A percentile compares a stretch with the other conserved stretches of the same genome.
Evolutionary conservation across 2,329 filamentous ascomycete genomes (phyloP).

Genomic region (Sclerotinia nivalis): DNA sequence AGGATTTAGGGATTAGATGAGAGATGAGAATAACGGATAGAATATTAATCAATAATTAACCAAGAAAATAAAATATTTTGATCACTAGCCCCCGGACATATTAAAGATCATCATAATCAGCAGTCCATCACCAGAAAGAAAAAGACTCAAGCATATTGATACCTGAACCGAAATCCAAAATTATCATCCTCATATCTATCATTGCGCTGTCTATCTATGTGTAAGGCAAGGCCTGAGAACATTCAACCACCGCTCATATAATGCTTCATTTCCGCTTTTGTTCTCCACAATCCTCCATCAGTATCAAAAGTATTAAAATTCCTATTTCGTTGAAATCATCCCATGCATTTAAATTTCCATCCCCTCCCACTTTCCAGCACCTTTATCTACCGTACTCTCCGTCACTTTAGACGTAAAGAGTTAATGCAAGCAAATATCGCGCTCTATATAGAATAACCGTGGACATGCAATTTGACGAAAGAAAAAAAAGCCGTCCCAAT

Average conservation of each 20-base stretch:
- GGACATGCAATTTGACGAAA: slow-evolving; percentile 10
- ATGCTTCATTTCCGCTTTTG: not conserved
- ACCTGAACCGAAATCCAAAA: not conserved
- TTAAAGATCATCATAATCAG: not conserved
- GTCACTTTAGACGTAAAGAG: not conserved
- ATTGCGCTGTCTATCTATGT: slow-evolving; percentile 7
- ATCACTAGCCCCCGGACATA: too few relatives aligned
- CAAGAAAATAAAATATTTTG: too few relatives aligned
- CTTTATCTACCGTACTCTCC: not conserved
- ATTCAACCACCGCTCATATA: not conserved
- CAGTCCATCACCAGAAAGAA: not conserved
- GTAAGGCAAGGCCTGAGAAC: not conserved
- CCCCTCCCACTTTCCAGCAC: not conserved
- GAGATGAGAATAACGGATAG: too few relatives aligned
- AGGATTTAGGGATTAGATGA: too few relatives aligned
- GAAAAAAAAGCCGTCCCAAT: not conserved
- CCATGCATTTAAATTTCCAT: slow-evolving; percentile 3
- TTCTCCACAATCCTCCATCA: not conserved
- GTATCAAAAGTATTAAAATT: slow-evolving; percentile 6
- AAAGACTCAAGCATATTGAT: not conserved
- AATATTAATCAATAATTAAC: too few relatives aligned
- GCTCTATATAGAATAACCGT: slow-evolving; percentile 14
- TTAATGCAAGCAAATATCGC: slow-evolving; percentile 15
- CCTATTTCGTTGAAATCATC: slow-evolving; percentile 8
- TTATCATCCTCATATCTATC: slow-evolving; percentile 6